phyloP scores from a whole-genome alignment of 805 yeast species.

The Kazachstania martiniae region DNA sequence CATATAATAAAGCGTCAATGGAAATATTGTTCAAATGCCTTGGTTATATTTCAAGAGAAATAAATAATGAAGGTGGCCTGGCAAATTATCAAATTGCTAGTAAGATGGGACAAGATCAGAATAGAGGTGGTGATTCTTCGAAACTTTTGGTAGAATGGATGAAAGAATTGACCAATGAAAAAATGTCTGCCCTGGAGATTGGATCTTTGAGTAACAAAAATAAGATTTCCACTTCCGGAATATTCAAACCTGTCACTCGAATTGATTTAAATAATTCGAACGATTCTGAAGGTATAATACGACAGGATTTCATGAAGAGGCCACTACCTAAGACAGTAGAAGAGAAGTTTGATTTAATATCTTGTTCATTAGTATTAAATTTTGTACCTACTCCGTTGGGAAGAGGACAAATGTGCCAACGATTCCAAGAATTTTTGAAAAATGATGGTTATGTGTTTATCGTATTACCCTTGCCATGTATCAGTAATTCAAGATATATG shows the following conservation, averaged over 20 bases:
- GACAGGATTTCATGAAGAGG: constrained; percentile 80
- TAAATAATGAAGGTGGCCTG: constrained; percentile 61
- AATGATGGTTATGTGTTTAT: constrained; percentile 40
- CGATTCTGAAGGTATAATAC: constrained; percentile 47
- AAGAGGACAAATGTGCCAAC: constrained; percentile 68
- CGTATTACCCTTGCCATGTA: constrained; percentile 84
- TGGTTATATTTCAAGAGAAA: constrained; percentile 51
- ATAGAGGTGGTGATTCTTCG: constrained; percentile 89
- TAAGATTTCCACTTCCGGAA: constrained; percentile 46
- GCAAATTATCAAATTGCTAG: constrained; percentile 78
- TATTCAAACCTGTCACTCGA: constrained; percentile 43
- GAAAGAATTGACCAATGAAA: constrained; percentile 19
- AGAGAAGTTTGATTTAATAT: constrained; percentile 52
- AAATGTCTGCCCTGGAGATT: constrained; percentile 53
- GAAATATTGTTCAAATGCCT: constrained; percentile 23
- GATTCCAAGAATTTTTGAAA: constrained; percentile 47
- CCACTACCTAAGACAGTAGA: constrained; percentile 39
- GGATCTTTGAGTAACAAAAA: constrained; percentile 71
- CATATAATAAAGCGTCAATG: too few relatives aligned
- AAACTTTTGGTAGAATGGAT: constrained; percentile 70
- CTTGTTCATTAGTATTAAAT: constrained; percentile 80
- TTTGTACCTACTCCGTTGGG: constrained; percentile 65
- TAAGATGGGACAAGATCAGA: constrained; percentile 63
- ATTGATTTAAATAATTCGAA: constrained; percentile 73
- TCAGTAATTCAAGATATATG: constrained; percentile 72